These are phyloP conservation scores for Globisporangium uncinulatum DNA, from an alignment of 352 stramenopile species.

Conservation along the genomic window DNA sequence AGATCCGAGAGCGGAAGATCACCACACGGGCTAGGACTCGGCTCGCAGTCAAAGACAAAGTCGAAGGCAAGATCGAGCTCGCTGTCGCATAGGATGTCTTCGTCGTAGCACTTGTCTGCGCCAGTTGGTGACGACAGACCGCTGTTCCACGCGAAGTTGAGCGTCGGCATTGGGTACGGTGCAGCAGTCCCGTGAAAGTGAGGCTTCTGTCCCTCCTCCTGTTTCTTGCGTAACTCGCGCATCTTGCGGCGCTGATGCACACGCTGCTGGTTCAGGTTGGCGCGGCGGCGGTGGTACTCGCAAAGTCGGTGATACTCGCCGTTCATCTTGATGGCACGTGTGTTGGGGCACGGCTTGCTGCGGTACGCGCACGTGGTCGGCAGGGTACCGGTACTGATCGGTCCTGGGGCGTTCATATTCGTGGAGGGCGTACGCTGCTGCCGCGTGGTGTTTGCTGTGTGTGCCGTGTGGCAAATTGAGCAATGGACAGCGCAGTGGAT, in stretches of 20 bases:
- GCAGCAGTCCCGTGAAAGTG: neutral
- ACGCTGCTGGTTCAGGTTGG: conserved; percentile 38
- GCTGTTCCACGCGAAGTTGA: neutral
- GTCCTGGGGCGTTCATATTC: neutral
- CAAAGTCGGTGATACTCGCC: conserved; percentile 37
- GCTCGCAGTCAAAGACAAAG: conserved; percentile 11
- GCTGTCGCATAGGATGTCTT: conserved; percentile 6
- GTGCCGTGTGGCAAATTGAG: conserved; percentile 3
- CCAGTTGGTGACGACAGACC: neutral
- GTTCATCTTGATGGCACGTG: conserved; percentile 34
- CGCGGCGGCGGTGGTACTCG: conserved; percentile 30
- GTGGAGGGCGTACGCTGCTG: neutral
- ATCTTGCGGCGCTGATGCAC: conserved; percentile 23
- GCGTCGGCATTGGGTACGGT: neutral
- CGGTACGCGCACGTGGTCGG: conserved; percentile 20
- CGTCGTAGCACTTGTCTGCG: conserved; percentile 1
- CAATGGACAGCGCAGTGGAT: no score
- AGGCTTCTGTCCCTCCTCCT: neutral
- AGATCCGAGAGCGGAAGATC: conserved; percentile 8
- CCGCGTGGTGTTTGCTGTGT: neutral
- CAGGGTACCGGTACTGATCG: neutral
- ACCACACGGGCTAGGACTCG: conserved; percentile 9
- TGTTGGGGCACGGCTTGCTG: conserved; percentile 27
- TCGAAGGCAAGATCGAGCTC: conserved; percentile 8
- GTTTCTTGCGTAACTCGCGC: neutral